These are phyloP conservation scores for Ceratonia siliqua DNA, from an alignment of 306 rosid species.

Conservation along the genomic window DNA sequence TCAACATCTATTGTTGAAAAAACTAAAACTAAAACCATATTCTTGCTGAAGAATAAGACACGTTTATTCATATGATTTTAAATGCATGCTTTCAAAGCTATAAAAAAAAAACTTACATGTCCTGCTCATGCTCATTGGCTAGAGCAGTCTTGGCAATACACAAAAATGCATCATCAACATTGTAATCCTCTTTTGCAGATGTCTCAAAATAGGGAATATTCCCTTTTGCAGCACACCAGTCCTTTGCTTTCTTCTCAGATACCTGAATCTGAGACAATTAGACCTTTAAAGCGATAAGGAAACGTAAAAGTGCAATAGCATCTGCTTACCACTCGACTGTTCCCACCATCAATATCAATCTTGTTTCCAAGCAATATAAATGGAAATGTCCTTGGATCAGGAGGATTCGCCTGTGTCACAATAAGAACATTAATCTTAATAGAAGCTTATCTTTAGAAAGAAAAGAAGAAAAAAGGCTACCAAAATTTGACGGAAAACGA, in stretches of 20 bases:
- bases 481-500: background rate
- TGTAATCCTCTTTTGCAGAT: constrained; percentile 91
- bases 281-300: constrained; percentile 17
- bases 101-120: constrained; percentile 61
- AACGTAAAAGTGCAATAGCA: constrained; percentile 6
- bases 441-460: constrained; percentile 1
- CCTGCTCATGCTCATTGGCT: constrained; percentile 76
- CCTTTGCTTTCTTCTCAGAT: constrained; percentile 93
- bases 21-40: background rate
- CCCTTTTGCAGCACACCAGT: constrained; percentile 88
- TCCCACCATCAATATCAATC: constrained; percentile 94
- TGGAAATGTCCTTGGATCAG: constrained; percentile 74
- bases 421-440: constrained; percentile 14
- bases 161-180: constrained; percentile 84
- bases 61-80: constrained; percentile 8
- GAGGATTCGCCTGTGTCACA: constrained; percentile 68
- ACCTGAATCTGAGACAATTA: constrained; percentile 60
- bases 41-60: background rate
- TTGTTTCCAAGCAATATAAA: constrained; percentile 92
- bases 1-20: background rate
- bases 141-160: constrained; percentile 85
- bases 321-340: constrained; percentile 92
- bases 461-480: background rate
- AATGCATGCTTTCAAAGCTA: background rate
- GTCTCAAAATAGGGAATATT: constrained; percentile 88